A percentile compares a stretch with the other conserved stretches of the same genome.
Conservation (phyloP, 345 rosid species). For the Trapa bicornis region DNA sequence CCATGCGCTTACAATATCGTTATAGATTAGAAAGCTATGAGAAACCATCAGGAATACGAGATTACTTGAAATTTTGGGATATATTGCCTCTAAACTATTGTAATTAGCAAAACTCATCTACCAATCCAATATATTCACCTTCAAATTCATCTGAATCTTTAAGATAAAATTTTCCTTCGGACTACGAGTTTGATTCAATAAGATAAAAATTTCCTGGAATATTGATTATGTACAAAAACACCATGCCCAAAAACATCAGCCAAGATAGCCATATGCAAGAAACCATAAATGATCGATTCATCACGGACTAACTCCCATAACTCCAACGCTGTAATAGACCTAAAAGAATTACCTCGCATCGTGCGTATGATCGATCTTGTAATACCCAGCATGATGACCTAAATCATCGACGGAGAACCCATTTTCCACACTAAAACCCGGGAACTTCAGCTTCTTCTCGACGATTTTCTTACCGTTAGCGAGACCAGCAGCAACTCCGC, state of each 20-base stretch:
- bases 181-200: too few relatives aligned
- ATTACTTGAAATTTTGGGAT: background rate
- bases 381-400: conserved; percentile 96
- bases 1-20: background rate
- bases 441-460: conserved; percentile 60
- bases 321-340: background rate
- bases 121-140: background rate
- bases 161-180: background rate
- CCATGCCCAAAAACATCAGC: background rate
- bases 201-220: background rate
- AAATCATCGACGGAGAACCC: conserved; percentile 47
- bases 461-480: conserved; percentile 27
- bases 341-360: conserved; percentile 51
- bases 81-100: background rate
- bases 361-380: conserved; percentile 55
- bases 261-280: background rate
- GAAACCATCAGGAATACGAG: background rate
- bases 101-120: background rate
- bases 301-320: background rate
- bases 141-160: background rate
- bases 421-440: conserved; percentile 25
- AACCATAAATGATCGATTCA: background rate
- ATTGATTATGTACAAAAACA: background rate
- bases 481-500: background rate
- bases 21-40: background rate